Conservation (phyloP, 2,329 filamentous ascomycete species). For the Magnaporthiopsis incrustans region DNA sequence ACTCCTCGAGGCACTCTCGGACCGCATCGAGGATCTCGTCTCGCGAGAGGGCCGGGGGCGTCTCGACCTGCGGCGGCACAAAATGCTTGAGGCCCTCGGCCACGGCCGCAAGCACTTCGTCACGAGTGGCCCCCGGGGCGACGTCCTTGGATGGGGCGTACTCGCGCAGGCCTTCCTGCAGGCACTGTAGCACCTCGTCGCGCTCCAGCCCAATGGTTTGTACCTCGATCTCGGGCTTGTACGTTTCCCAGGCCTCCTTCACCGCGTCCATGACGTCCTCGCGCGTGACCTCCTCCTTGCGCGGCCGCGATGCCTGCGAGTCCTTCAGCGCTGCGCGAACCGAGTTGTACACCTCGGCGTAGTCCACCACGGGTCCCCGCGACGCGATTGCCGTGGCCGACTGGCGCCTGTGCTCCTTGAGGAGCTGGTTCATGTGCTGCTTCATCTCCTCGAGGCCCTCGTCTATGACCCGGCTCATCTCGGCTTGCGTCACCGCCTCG, state of each 20-base stretch:
- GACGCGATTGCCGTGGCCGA: conserved; percentile 57
- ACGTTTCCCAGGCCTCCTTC: conserved; percentile 84
- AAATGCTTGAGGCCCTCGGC: conserved; percentile 81
- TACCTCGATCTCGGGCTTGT: conserved; percentile 87
- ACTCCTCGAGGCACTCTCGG: conserved; percentile 77
- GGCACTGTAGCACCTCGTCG: conserved; percentile 79
- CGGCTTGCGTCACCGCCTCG: conserved; percentile 52
- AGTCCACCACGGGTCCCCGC: conserved; percentile 56
- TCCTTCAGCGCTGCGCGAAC: conserved; percentile 69
- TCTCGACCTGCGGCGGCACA: conserved; percentile 62
- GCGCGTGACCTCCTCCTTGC: conserved; percentile 50
- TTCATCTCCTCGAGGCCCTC: conserved; percentile 76
- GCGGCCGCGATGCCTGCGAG: conserved; percentile 39
- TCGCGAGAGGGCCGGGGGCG: conserved; percentile 60
- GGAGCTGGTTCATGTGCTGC: conserved; percentile 71
- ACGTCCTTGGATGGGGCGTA: conserved; percentile 51
- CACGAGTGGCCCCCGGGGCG: conserved; percentile 59
- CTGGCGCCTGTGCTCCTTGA: conserved; percentile 66
- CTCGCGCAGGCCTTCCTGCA: conserved; percentile 77
- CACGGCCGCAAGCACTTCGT: conserved; percentile 79
- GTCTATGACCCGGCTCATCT: conserved; percentile 70
- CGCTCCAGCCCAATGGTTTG: conserved; percentile 85
- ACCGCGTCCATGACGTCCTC: conserved; percentile 84
- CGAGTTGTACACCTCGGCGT: conserved; percentile 77
- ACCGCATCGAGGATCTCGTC: conserved; percentile 82